Evolutionary conservation across 208 protist species (phyloP).

Genomic region (Crithidia brevicula): DNA sequence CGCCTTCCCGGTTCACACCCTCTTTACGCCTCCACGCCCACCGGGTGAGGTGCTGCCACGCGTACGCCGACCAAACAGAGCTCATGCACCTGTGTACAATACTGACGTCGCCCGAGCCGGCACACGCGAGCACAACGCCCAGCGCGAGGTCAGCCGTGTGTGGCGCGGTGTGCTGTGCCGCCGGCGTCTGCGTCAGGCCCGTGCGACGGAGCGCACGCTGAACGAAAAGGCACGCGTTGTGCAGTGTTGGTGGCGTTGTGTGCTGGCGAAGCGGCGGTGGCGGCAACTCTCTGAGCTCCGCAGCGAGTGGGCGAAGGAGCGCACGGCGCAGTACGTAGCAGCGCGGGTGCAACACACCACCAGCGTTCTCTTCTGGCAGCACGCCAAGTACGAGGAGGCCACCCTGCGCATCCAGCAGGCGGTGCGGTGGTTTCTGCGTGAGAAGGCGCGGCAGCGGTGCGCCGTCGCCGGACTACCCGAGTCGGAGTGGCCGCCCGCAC

Average conservation of each 20-base stretch:
- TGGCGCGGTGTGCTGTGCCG: constrained; percentile 84
- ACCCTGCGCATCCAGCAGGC: constrained; percentile 70
- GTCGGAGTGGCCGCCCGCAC: constrained; percentile 36
- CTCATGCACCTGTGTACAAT: constrained; percentile 37
- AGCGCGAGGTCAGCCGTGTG: constrained; percentile 65
- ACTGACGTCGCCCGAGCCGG: constrained; percentile 70
- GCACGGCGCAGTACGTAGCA: constrained; percentile 42
- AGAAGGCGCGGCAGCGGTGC: constrained; percentile 23
- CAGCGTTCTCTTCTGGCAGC: constrained; percentile 84
- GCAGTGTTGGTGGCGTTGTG: constrained; percentile 84
- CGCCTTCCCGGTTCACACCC: constrained; percentile 59
- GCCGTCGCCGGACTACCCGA: constrained; percentile 26
- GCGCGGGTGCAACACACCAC: constrained; percentile 45
- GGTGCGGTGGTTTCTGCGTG: constrained; percentile 65
- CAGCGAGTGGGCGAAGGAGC: constrained; percentile 55
- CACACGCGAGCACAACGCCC: constrained; percentile 62
- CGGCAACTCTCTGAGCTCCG: constrained; percentile 43
- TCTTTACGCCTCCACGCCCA: constrained; percentile 70
- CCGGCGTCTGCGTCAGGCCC: constrained; percentile 55
- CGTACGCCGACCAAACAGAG: constrained; percentile 48
- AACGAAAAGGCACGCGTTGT: constrained; percentile 60
- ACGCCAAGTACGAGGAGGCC: constrained; percentile 60
- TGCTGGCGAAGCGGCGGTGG: constrained; percentile 41
- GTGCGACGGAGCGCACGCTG: constrained; percentile 44
- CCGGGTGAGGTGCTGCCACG: constrained; percentile 65